Conservation (phyloP, 441 rosid species). For the Populus hybrid region DNA sequence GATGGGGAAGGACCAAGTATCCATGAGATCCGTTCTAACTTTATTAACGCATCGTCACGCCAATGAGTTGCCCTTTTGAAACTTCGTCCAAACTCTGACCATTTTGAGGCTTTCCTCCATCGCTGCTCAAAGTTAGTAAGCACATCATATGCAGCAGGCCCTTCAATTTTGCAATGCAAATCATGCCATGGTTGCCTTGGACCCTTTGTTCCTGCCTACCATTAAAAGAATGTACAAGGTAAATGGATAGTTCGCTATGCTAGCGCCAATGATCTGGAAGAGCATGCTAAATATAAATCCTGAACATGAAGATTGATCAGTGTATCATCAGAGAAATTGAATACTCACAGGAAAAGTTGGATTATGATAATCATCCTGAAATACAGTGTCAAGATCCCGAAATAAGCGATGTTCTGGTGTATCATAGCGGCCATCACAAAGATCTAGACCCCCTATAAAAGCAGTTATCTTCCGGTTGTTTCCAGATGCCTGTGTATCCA, state of each 20-base stretch:
- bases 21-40: slow-evolving; percentile 83
- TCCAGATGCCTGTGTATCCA: slow-evolving; percentile 76
- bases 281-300: not conserved
- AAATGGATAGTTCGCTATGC: not conserved
- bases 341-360: slow-evolving; percentile 79
- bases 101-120: slow-evolving; percentile 75
- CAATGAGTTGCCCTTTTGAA: slow-evolving; percentile 62
- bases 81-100: slow-evolving; percentile 60
- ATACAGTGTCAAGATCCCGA: slow-evolving; percentile 59
- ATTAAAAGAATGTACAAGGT: slow-evolving; percentile 4
- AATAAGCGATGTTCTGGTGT: slow-evolving; percentile 73
- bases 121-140: slow-evolving; percentile 88
- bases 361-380: slow-evolving; percentile 60
- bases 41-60: slow-evolving; percentile 81
- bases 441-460: slow-evolving; percentile 80
- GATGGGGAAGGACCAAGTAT: slow-evolving; percentile 60
- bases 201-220: slow-evolving; percentile 59
- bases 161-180: slow-evolving; percentile 80
- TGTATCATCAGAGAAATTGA: not conserved
- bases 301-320: not conserved
- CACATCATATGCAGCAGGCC: slow-evolving; percentile 88
- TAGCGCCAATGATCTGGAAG: not conserved
- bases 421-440: slow-evolving; percentile 92
- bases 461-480: slow-evolving; percentile 69
- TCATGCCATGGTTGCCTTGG: slow-evolving; percentile 95